A percentile compares a stretch with the other conserved stretches of the same genome.
Conservation (phyloP, 2,329 filamentous ascomycete species). For the Didymella lethalis region DNA sequence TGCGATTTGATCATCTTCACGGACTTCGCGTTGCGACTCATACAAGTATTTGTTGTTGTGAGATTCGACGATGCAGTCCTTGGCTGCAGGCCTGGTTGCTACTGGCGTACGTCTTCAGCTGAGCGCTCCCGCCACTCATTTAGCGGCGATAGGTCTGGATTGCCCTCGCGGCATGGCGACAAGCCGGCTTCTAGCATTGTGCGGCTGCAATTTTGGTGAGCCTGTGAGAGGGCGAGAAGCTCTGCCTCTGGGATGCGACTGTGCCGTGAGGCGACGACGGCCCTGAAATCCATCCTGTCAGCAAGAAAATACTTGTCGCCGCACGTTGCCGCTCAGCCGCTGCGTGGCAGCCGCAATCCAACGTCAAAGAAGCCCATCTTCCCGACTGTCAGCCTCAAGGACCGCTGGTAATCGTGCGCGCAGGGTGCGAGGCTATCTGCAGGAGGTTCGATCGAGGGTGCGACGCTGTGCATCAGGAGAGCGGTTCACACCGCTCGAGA, state of each 20-base stretch:
- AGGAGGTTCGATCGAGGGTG: conserved; percentile 33
- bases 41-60: conserved; percentile 35
- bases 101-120: conserved; percentile 42
- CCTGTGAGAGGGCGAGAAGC: conserved; percentile 35
- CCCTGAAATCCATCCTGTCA: conserved; percentile 7
- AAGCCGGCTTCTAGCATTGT: conserved; percentile 32
- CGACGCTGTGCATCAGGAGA: conserved; percentile 23
- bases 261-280: conserved; percentile 9
- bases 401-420: conserved; percentile 2
- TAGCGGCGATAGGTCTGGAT: conserved; percentile 29
- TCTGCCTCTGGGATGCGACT: neutral
- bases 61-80: conserved; percentile 29
- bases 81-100: conserved; percentile 33
- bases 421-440: conserved; percentile 17
- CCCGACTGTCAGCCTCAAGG: conserved; percentile 8
- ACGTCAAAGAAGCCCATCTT: conserved; percentile 28
- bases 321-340: conserved; percentile 33
- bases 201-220: conserved; percentile 20
- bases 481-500: conserved; percentile 13
- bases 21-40: conserved; percentile 7
- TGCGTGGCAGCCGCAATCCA: conserved; percentile 35
- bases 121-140: conserved; percentile 25
- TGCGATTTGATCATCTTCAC: conserved; percentile 1
- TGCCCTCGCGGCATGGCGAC: conserved; percentile 35
- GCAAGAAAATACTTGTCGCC: conserved; percentile 30